Evolutionary conservation across 1,284 basidiomycete genomes (phyloP).

Genomic region (Apiotrichum domesticum): DNA sequence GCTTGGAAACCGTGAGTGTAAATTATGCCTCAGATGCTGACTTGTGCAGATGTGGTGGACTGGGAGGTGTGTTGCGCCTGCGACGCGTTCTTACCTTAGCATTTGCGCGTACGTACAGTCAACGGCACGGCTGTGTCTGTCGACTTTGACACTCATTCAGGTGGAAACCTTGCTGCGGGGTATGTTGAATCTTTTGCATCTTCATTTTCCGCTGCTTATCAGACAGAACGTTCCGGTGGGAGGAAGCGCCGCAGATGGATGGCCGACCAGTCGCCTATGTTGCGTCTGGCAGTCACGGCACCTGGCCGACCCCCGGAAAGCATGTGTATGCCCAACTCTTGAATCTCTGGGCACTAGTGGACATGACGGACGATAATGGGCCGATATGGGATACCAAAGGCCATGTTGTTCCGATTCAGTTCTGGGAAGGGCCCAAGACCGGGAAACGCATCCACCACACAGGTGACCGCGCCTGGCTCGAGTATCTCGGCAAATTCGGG

Average conservation of each 20-base stretch:
- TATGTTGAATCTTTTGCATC: slow-evolving; percentile 8
- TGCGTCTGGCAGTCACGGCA: slow-evolving; percentile 40
- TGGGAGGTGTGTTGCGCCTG: slow-evolving; percentile 32
- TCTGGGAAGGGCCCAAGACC: slow-evolving; percentile 27
- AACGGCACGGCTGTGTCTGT: slow-evolving; percentile 37
- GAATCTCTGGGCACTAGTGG: slow-evolving; percentile 34
- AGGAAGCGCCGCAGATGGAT: slow-evolving; percentile 25
- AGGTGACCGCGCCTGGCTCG: slow-evolving; percentile 32
- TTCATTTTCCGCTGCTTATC: slow-evolving; percentile 19
- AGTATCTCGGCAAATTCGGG: slow-evolving; percentile 38
- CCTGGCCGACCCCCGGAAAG: slow-evolving; percentile 39
- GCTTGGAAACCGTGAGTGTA: slow-evolving; percentile 39
- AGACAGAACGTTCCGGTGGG: slow-evolving; percentile 37
- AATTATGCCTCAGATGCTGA: not conserved
- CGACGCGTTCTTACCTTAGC: slow-evolving; percentile 6
- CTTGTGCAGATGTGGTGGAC: slow-evolving; percentile 34
- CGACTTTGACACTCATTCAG: slow-evolving; percentile 39
- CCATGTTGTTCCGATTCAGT: slow-evolving; percentile 33
- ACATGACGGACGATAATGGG: slow-evolving; percentile 39
- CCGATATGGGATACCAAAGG: slow-evolving; percentile 42
- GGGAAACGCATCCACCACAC: slow-evolving; percentile 20
- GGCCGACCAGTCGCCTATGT: slow-evolving; percentile 39
- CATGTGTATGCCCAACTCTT: slow-evolving; percentile 36
- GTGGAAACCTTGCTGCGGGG: slow-evolving; percentile 32
- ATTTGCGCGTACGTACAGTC: slow-evolving; percentile 34